Conservation (phyloP, 306 rosid genomes). For the Glycine soja region DNA sequence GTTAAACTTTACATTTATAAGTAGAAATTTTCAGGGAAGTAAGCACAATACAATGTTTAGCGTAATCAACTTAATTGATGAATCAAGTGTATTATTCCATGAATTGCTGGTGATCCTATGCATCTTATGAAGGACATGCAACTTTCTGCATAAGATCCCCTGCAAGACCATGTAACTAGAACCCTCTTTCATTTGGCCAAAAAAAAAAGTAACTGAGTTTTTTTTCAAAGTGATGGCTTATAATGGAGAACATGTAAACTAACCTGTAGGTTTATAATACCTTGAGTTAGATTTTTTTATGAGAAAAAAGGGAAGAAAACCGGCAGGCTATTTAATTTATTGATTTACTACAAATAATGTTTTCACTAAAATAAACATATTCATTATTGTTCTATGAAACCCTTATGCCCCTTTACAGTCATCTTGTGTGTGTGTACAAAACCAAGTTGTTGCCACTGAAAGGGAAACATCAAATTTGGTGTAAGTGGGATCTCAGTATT, state of each 20-base stretch:
- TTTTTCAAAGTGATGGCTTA: neutral
- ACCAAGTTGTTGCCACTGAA: constrained; percentile 13
- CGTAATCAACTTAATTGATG: constrained; percentile 6
- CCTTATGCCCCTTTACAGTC: neutral
- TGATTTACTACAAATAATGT: neutral
- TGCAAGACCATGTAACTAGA: neutral
- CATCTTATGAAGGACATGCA: constrained; percentile 3
- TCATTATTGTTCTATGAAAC: neutral
- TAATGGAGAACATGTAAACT: neutral
- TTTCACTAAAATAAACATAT: neutral
- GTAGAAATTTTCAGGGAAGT: constrained; percentile 22
- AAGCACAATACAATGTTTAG: neutral
- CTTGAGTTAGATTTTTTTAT: neutral
- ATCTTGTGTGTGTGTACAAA: neutral
- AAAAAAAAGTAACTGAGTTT: neutral
- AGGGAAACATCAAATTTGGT: constrained; percentile 7
- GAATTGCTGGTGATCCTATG: neutral
- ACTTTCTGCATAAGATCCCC: neutral
- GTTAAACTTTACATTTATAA: constrained; percentile 28
- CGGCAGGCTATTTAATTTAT: neutral
- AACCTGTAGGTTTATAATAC: neutral
- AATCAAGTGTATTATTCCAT: constrained; percentile 15
- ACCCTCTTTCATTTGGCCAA: neutral
- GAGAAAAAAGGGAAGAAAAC: neutral
- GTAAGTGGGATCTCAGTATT: neutral